Conservation (phyloP, 1,284 basidiomycete genomes). For the Moesziomyces sp. region DNA sequence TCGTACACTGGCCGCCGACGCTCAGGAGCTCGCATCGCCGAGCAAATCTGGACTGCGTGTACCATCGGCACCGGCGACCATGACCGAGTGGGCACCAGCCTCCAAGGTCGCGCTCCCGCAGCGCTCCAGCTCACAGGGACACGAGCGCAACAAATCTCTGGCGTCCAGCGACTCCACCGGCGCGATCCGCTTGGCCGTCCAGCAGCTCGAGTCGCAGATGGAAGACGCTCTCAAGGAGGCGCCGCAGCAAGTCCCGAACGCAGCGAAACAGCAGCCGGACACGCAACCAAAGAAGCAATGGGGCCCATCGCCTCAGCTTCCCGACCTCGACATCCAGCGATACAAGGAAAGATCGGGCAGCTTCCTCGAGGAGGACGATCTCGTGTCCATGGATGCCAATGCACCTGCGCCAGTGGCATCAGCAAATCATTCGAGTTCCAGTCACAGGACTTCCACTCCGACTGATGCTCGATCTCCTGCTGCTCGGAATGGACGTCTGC, state of each 20-base stretch:
- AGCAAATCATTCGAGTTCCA: neutral
- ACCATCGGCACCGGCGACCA: constrained; percentile 34
- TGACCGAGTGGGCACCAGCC: constrained; percentile 16
- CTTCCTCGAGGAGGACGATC: constrained; percentile 51
- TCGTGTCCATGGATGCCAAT: constrained; percentile 1
- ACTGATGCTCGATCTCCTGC: neutral
- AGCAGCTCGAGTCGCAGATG: constrained; percentile 53
- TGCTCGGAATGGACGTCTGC: neutral
- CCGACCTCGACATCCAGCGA: constrained; percentile 36
- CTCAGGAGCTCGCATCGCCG: constrained; percentile 12
- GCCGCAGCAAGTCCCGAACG: constrained; percentile 27
- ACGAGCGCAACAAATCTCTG: constrained; percentile 29
- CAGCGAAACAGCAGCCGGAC: constrained; percentile 16
- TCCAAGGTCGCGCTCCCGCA: constrained; percentile 26
- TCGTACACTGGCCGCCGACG: neutral
- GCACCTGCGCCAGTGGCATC: neutral
- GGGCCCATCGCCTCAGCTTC: constrained; percentile 52
- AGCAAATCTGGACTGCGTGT: constrained; percentile 20
- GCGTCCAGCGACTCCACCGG: constrained; percentile 23
- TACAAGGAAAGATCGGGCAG: constrained; percentile 45
- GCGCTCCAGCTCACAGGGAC: constrained; percentile 41
- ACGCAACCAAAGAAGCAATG: constrained; percentile 29
- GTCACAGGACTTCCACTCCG: constrained; percentile 1
- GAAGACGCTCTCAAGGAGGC: constrained; percentile 48
- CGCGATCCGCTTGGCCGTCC: constrained; percentile 42